phyloP scores from a whole-genome alignment of 768 basidiomycete genomes.

The Imleria badia region DNA sequence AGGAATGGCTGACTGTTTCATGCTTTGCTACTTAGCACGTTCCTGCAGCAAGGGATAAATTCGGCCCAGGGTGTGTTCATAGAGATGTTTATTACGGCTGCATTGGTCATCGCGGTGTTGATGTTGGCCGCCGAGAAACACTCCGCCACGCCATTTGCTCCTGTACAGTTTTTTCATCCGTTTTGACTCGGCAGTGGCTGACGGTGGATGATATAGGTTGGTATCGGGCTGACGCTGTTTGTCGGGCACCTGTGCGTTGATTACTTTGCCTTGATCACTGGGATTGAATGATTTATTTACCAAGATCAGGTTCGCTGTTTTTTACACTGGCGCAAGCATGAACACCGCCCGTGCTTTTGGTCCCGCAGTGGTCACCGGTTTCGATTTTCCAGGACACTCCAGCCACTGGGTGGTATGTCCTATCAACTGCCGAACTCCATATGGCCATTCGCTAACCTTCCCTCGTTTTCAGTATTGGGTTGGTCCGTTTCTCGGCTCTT shows the following conservation, averaged over 20 bases:
- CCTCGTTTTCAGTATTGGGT: slow-evolving; percentile 57
- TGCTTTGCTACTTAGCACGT: slow-evolving; percentile 43
- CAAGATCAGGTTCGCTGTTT: slow-evolving; percentile 50
- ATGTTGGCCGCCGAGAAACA: slow-evolving; percentile 77
- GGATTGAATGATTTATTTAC: not conserved
- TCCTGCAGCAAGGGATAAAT: slow-evolving; percentile 46
- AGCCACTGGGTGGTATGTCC: slow-evolving; percentile 64
- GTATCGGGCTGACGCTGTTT: slow-evolving; percentile 66
- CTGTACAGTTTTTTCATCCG: slow-evolving; percentile 36
- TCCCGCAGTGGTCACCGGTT: slow-evolving; percentile 65
- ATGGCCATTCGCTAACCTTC: not conserved
- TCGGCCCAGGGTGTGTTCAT: slow-evolving; percentile 63
- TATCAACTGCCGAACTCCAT: not conserved
- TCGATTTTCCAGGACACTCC: slow-evolving; percentile 35
- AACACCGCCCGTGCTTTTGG: slow-evolving; percentile 72
- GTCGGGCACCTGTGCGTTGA: slow-evolving; percentile 54
- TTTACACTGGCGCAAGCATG: slow-evolving; percentile 65
- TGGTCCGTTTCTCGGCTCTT: slow-evolving; percentile 64
- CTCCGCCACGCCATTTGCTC: slow-evolving; percentile 61
- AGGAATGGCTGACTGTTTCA: not conserved
- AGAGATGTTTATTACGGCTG: slow-evolving; percentile 67
- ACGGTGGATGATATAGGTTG: slow-evolving; percentile 39
- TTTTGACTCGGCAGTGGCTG: not conserved
- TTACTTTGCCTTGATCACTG: not conserved
- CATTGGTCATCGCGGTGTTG: slow-evolving; percentile 60